Evolutionary conservation across 1,284 basidiomycete species (phyloP).

Genomic region (Cerioporus squamosus): DNA sequence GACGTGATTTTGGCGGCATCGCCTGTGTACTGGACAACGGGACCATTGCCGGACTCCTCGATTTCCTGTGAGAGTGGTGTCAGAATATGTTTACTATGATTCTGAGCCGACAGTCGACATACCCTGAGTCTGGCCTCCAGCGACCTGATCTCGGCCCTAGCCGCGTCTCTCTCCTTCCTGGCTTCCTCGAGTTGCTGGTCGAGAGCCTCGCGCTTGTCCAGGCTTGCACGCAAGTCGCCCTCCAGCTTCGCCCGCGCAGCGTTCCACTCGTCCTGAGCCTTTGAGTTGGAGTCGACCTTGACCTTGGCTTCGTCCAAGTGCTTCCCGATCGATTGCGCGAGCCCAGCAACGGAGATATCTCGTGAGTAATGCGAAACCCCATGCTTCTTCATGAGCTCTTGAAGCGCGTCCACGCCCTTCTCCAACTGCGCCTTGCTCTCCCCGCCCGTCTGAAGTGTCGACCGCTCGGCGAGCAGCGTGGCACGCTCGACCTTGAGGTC

Average conservation of each 20-base stretch:
- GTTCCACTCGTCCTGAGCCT: constrained; percentile 54
- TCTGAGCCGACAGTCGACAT: constrained; percentile 14
- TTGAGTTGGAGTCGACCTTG: constrained; percentile 53
- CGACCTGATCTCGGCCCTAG: constrained; percentile 47
- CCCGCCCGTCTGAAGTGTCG: constrained; percentile 52
- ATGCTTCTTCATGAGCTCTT: constrained; percentile 54
- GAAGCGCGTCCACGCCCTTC: constrained; percentile 48
- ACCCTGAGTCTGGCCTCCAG: constrained; percentile 53
- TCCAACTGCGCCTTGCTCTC: constrained; percentile 54
- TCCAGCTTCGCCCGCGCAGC: constrained; percentile 49
- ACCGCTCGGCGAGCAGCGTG: constrained; percentile 58
- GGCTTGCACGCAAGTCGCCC: constrained; percentile 48
- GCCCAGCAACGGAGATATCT: constrained; percentile 54
- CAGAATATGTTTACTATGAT: not conserved
- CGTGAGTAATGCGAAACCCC: constrained; percentile 55
- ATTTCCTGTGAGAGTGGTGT: constrained; percentile 11
- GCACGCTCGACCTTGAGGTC: constrained; percentile 55
- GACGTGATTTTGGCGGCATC: constrained; percentile 65
- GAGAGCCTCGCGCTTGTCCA: constrained; percentile 53
- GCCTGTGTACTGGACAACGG: constrained; percentile 46
- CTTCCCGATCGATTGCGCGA: constrained; percentile 53
- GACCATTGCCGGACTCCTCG: constrained; percentile 25
- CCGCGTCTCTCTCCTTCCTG: constrained; percentile 58
- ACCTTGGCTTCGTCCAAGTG: constrained; percentile 59
- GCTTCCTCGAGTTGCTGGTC: constrained; percentile 59